Conservation (phyloP, 2,329 filamentous ascomycete genomes). For the Coniella vitis region DNA sequence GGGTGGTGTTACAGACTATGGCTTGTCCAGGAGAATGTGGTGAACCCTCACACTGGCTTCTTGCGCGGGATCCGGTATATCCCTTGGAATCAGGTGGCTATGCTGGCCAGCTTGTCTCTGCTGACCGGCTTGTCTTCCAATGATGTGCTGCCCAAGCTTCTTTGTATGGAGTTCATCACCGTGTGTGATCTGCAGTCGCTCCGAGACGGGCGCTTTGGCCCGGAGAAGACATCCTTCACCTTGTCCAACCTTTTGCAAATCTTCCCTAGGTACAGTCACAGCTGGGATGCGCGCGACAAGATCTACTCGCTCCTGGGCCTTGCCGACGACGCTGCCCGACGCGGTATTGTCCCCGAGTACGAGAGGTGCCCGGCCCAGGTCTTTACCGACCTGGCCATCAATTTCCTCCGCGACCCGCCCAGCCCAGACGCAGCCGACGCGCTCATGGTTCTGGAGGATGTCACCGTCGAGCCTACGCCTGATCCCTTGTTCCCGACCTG, state of each 20-base stretch:
- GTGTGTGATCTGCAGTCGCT: neutral
- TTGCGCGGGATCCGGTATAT: neutral
- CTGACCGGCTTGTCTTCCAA: neutral
- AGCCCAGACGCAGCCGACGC: too few relatives aligned
- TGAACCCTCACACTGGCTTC: neutral
- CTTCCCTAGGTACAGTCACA: neutral
- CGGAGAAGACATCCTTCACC: neutral
- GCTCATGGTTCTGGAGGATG: neutral
- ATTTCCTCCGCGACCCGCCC: neutral
- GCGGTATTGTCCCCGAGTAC: neutral
- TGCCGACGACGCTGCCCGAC: neutral
- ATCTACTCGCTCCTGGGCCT: constrained; percentile 1
- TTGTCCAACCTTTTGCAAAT: neutral
- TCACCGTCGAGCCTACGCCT: neutral
- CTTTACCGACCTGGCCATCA: neutral
- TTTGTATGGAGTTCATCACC: too few relatives aligned
- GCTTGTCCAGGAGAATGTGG: constrained; percentile 20
- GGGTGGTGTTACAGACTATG: constrained; percentile 15
- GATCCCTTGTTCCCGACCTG: neutral
- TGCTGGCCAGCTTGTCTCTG: neutral
- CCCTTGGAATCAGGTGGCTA: neutral
- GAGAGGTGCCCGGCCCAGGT: neutral
- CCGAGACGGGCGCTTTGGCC: neutral
- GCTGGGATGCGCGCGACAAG: constrained; percentile 3
- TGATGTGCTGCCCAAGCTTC: neutral